These are phyloP conservation scores for Chiua virens DNA, from an alignment of 768 basidiomycete species.

Conservation along the genomic window DNA sequence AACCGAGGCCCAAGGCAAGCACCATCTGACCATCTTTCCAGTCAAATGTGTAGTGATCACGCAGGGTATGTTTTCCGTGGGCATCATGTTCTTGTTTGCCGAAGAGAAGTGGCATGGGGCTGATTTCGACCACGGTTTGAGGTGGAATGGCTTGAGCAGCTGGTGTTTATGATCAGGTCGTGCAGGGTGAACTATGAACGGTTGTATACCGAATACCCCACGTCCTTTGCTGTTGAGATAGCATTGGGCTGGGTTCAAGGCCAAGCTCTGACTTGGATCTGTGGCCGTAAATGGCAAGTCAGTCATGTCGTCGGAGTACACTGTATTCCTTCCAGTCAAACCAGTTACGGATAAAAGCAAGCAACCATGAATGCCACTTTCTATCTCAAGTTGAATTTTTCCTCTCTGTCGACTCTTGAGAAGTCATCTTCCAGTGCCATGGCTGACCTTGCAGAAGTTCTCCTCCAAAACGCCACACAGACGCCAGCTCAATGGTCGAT, in stretches of 20 bases:
- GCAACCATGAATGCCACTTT: no score
- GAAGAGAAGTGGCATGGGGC: slow-evolving; percentile 76
- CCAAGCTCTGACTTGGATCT: neutral
- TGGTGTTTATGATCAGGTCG: slow-evolving; percentile 29
- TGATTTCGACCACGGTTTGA: slow-evolving; percentile 74
- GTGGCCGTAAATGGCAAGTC: no score
- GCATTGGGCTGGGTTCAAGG: slow-evolving; percentile 50
- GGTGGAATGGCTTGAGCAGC: slow-evolving; percentile 36
- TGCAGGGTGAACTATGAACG: neutral
- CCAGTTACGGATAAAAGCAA: no score
- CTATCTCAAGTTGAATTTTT: no score
- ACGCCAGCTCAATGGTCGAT: no score
- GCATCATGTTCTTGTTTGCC: slow-evolving; percentile 64
- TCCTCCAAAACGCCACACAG: no score
- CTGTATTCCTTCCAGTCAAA: no score
- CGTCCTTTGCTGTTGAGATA: slow-evolving; percentile 54
- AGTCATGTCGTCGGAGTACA: no score
- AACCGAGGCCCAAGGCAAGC: slow-evolving; percentile 76
- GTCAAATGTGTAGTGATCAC: slow-evolving; percentile 76
- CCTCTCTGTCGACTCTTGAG: no score
- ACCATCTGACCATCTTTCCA: slow-evolving; percentile 78
- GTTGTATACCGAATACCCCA: slow-evolving; percentile 59
- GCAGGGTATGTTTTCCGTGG: slow-evolving; percentile 60
- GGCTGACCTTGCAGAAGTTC: no score
- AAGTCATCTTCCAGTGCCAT: no score